Percentiles rank a stretch among this genome's conserved stretches.
These are phyloP conservation scores for Ceratobasidium sp. DNA, from an alignment of 1,284 basidiomycete genomes.

Conservation along the genomic window DNA sequence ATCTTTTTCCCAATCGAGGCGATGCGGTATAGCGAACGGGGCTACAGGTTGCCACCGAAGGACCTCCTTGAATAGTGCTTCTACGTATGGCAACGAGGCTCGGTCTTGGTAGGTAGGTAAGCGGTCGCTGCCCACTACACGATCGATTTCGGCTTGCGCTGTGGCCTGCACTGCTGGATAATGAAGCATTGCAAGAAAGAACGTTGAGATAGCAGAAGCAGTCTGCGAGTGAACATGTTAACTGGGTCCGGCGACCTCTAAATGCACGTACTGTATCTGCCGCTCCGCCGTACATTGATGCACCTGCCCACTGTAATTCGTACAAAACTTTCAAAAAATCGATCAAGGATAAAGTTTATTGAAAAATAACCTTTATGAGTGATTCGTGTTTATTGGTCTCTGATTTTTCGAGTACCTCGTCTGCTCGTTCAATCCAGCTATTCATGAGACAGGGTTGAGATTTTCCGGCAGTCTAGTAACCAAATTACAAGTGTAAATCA, in stretches of 20 bases:
- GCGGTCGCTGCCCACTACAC: slow-evolving; percentile 30
- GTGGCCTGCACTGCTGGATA: slow-evolving; percentile 32
- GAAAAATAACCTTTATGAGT: neutral
- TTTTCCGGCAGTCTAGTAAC: neutral
- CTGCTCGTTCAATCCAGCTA: slow-evolving; percentile 21
- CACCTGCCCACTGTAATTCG: slow-evolving; percentile 14
- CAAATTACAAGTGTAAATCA: neutral
- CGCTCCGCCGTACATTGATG: neutral
- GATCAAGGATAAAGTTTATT: too few relatives aligned
- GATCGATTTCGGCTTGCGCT: slow-evolving; percentile 40
- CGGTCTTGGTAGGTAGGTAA: slow-evolving; percentile 38
- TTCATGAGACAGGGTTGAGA: neutral
- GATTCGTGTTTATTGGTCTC: neutral
- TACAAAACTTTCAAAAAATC: neutral
- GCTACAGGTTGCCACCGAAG: slow-evolving; percentile 28
- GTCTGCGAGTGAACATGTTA: slow-evolving; percentile 16
- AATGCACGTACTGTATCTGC: slow-evolving; percentile 12
- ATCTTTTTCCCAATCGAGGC: slow-evolving; percentile 47
- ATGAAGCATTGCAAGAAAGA: slow-evolving; percentile 42
- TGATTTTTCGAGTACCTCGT: neutral
- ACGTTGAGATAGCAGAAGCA: slow-evolving; percentile 25
- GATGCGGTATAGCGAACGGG: slow-evolving; percentile 25
- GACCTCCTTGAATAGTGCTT: slow-evolving; percentile 39
- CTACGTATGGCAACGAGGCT: slow-evolving; percentile 24
- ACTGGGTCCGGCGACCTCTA: neutral